Conservation (phyloP, 2,329 filamentous ascomycete species). For the Tolypocladium cylindrosporum region DNA sequence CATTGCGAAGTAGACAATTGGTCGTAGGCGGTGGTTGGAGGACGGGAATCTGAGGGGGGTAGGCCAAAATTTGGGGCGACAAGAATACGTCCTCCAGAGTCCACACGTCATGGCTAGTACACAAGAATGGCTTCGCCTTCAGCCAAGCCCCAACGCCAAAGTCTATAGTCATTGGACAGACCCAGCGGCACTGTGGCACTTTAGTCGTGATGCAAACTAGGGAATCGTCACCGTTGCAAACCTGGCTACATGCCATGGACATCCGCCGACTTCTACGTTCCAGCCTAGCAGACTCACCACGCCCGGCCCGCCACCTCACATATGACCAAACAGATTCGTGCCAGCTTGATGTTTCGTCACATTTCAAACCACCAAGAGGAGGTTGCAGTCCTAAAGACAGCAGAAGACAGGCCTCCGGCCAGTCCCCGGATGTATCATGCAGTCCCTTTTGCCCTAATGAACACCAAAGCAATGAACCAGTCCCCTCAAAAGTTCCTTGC, state of each 20-base stretch:
- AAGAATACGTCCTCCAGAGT: no score
- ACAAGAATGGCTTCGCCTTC: neutral
- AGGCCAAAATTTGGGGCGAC: neutral
- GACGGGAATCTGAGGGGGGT: neutral
- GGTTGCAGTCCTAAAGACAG: slow-evolving; percentile 32
- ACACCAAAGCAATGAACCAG: slow-evolving; percentile 44
- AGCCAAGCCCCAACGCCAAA: neutral
- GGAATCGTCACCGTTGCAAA: neutral
- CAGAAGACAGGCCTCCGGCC: slow-evolving; percentile 30
- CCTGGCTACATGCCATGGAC: neutral
- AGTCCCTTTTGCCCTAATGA: slow-evolving; percentile 40
- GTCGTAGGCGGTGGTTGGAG: neutral
- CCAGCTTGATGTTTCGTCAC: slow-evolving; percentile 29
- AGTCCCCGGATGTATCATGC: slow-evolving; percentile 32
- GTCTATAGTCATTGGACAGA: neutral
- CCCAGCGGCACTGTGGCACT: neutral
- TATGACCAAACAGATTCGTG: slow-evolving; percentile 5
- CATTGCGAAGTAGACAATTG: neutral
- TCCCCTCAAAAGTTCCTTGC: slow-evolving; percentile 20
- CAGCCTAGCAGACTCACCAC: neutral
- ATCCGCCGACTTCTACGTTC: neutral
- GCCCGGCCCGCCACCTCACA: neutral
- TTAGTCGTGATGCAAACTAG: neutral
- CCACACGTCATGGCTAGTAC: neutral
- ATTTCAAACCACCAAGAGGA: slow-evolving; percentile 37